Percentiles rank a stretch among this genome's conserved stretches.
Conservation (phyloP, 148 eudicot species). For the Gaultheria prostrata region DNA sequence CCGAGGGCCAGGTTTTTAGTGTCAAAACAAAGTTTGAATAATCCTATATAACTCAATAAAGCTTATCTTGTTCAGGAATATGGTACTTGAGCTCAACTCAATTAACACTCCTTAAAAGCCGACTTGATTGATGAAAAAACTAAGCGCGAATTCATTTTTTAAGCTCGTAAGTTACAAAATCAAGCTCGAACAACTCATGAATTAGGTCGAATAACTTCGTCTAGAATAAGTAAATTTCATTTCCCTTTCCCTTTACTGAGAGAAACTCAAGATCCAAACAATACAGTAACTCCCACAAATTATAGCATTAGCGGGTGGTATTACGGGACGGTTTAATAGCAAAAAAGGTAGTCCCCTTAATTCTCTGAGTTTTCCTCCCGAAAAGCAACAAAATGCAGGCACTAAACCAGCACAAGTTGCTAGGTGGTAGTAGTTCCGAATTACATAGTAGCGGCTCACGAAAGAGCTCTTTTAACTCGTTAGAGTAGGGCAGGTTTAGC, state of each 20-base stretch:
- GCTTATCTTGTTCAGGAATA: neutral
- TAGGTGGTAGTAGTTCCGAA: slow-evolving; percentile 2
- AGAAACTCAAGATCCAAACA: neutral
- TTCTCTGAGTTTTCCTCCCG: too few relatives aligned
- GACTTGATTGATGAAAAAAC: neutral
- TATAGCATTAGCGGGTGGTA: neutral
- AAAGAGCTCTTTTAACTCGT: neutral
- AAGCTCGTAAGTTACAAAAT: neutral
- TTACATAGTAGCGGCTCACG: neutral
- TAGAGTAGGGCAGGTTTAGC: neutral
- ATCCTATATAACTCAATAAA: neutral
- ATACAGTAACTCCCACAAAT: neutral
- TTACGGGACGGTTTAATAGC: neutral
- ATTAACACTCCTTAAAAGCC: neutral
- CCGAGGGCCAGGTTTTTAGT: too few relatives aligned
- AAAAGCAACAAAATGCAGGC: neutral
- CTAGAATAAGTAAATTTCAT: neutral
- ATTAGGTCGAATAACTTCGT: neutral
- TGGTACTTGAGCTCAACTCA: neutral
- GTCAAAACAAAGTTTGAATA: neutral
- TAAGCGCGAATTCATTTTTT: neutral
- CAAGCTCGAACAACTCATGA: neutral
- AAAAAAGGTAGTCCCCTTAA: too few relatives aligned
- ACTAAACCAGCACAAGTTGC: neutral
- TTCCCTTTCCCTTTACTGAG: neutral